A percentile compares a stretch with the other conserved stretches of the same genome.
These are phyloP conservation scores for Entophlyctis luteolus DNA, from an alignment of 192 early-diverging fungal genomes.

Conservation along the genomic window DNA sequence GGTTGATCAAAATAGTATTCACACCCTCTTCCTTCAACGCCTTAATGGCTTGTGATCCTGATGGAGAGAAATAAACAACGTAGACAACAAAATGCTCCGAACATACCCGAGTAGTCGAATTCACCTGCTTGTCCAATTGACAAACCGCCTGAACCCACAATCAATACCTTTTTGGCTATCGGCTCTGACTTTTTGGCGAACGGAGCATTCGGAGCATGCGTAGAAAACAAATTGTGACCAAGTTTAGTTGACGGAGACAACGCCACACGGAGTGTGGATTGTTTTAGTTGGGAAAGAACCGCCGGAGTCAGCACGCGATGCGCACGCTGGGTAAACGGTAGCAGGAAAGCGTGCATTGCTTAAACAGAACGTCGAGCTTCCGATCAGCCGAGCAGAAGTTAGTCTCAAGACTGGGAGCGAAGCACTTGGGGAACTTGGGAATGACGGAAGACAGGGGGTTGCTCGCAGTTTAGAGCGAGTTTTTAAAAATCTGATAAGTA, in stretches of 20 bases:
- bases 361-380: too few relatives aligned
- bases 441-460: neutral
- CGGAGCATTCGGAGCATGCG: too few relatives aligned
- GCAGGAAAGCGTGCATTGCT: too few relatives aligned
- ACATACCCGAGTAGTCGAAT: conserved; percentile 93
- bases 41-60: conserved; percentile 95
- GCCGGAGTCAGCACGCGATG: too few relatives aligned
- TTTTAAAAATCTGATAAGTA: neutral
- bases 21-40: conserved; percentile 88
- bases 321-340: too few relatives aligned
- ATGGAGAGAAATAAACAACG: neutral
- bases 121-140: conserved; percentile 97
- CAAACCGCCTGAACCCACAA: conserved; percentile 93
- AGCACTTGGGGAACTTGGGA: too few relatives aligned
- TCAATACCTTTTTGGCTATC: conserved; percentile 68
- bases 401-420: too few relatives aligned
- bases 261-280: too few relatives aligned
- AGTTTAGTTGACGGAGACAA: too few relatives aligned
- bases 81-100: neutral
- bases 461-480: neutral
- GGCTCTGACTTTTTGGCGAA: conserved; percentile 15
- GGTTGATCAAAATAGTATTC: conserved; percentile 94
- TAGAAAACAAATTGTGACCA: too few relatives aligned
- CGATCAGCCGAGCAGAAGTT: too few relatives aligned
- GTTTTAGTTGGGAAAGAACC: too few relatives aligned